Conservation (phyloP, 176 grass and related monocot species). For the Oryza meyeriana region DNA sequence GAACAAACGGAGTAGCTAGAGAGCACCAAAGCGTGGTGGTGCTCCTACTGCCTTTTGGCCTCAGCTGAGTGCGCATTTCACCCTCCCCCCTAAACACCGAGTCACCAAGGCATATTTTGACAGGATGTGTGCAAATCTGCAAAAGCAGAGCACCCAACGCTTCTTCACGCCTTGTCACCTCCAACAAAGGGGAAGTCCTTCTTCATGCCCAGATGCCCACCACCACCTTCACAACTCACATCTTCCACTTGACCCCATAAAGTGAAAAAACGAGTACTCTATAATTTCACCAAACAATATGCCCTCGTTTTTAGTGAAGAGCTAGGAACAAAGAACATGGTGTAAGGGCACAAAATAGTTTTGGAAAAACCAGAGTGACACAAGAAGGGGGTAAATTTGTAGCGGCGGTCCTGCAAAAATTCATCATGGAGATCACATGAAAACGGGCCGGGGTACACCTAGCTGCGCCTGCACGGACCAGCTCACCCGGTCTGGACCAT, state of each 20-base stretch:
- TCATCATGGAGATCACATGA: constrained; percentile 17
- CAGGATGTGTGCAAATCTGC: not conserved
- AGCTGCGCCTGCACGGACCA: constrained; percentile 6
- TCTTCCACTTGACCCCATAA: not conserved
- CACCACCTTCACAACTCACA: not conserved
- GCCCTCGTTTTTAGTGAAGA: not conserved
- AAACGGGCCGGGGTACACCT: not conserved
- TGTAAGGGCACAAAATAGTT: not conserved
- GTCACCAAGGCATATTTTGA: constrained; percentile 18
- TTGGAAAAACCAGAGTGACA: not conserved
- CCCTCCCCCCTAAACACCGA: not conserved
- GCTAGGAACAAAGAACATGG: not conserved
- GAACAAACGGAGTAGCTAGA: not conserved
- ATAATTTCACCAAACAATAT: not conserved
- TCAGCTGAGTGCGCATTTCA: not conserved
- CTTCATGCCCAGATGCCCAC: constrained; percentile 8
- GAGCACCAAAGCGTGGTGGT: not conserved
- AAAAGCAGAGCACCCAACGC: not conserved
- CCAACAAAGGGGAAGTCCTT: not conserved
- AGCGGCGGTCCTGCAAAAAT: constrained; percentile 6
- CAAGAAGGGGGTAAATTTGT: not conserved
- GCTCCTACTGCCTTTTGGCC: constrained; percentile 2
- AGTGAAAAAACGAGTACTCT: not conserved
- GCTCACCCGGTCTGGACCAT: constrained; percentile 23
- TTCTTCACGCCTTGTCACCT: constrained; percentile 21